These are phyloP conservation scores for Lablab purpureus DNA, from an alignment of 306 rosid species.

Conservation along the genomic window DNA sequence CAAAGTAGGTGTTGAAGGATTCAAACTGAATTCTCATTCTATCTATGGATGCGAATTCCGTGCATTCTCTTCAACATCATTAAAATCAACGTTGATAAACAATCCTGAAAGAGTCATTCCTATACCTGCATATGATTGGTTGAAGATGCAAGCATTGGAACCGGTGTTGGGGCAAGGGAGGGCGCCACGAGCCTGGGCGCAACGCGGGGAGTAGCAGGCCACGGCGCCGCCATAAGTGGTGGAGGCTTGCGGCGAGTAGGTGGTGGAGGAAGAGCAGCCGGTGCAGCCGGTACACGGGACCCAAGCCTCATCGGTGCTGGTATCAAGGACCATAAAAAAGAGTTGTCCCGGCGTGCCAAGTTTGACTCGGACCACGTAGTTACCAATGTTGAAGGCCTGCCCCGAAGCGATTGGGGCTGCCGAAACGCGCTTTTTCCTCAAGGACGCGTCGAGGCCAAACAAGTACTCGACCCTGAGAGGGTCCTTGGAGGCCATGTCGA, in stretches of 20 bases:
- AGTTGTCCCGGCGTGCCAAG: constrained; percentile 70
- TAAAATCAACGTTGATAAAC: no score
- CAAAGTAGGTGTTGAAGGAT: not conserved
- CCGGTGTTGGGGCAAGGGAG: constrained; percentile 55
- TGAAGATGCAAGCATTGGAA: constrained; percentile 54
- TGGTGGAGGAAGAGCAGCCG: constrained; percentile 53
- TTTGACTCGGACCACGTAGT: constrained; percentile 68
- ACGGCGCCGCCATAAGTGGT: constrained; percentile 46
- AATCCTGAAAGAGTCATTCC: no score
- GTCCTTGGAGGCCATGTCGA: constrained; percentile 76
- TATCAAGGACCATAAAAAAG: constrained; percentile 71
- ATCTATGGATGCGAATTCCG: not conserved
- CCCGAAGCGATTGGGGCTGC: constrained; percentile 27
- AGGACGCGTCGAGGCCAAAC: constrained; percentile 37
- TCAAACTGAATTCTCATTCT: not conserved
- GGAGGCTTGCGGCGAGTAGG: constrained; percentile 57
- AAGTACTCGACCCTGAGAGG: constrained; percentile 59
- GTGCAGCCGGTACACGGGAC: constrained; percentile 60
- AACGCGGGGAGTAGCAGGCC: constrained; percentile 58
- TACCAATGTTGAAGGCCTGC: not conserved
- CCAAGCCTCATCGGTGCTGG: constrained; percentile 58
- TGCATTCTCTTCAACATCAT: not conserved
- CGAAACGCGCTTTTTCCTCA: not conserved
- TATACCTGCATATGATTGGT: constrained; percentile 57
- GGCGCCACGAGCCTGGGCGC: constrained; percentile 60